A percentile compares a stretch with the other conserved stretches of the same genome.
Conservation (phyloP, 2,329 filamentous ascomycete species). For the Colletotrichum lini region DNA sequence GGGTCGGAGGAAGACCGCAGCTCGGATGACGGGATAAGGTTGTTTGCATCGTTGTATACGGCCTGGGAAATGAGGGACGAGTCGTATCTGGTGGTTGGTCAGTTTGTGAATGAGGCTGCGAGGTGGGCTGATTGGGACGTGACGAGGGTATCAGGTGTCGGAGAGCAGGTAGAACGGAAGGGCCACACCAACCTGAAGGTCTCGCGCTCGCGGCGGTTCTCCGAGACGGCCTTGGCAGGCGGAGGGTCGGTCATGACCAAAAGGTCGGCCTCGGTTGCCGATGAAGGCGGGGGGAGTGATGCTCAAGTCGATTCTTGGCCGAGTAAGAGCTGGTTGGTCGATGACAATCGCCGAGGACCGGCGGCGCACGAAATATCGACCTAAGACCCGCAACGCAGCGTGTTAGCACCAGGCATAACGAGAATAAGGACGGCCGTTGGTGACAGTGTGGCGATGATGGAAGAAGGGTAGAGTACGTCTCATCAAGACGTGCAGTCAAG, state of each 20-base stretch:
- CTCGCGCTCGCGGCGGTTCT: slow-evolving; percentile 49
- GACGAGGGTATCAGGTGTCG: neutral
- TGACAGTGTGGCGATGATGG: neutral
- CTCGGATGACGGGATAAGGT: slow-evolving; percentile 43
- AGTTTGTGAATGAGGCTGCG: neutral
- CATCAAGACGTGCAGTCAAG: too few species aligned
- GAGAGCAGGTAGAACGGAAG: too few species aligned
- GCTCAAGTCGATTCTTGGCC: neutral
- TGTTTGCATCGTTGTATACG: slow-evolving; percentile 44
- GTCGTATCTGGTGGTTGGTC: slow-evolving; percentile 36
- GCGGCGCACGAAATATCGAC: neutral
- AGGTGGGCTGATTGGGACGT: neutral
- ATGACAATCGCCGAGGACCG: too few species aligned
- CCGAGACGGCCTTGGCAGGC: slow-evolving; percentile 25
- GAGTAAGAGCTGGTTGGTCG: neutral
- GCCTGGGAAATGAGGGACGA: slow-evolving; percentile 19
- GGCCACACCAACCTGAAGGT: slow-evolving; percentile 46
- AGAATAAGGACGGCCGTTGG: too few species aligned
- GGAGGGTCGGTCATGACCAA: slow-evolving; percentile 4
- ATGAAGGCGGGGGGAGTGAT: too few species aligned
- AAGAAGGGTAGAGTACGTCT: neutral
- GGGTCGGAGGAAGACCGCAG: slow-evolving; percentile 51
- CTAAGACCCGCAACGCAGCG: neutral
- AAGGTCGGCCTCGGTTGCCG: neutral
- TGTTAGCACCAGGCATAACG: neutral